These are phyloP conservation scores for Phytophthora sp. DNA, from an alignment of 352 stramenopile species.

Conservation along the genomic window DNA sequence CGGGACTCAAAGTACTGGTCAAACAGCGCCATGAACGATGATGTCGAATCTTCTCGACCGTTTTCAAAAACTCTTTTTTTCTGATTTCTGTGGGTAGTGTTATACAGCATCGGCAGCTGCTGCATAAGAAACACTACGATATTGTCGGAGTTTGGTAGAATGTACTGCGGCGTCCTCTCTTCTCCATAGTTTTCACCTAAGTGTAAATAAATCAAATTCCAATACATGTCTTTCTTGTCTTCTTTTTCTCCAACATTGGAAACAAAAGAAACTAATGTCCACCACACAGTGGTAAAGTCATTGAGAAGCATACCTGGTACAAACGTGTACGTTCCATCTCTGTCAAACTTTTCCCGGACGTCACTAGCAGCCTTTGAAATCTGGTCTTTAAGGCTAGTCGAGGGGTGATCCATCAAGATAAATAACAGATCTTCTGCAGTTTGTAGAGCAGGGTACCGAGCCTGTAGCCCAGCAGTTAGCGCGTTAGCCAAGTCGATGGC, in stretches of 20 bases:
- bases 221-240: too few relatives aligned
- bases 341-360: slow-evolving; percentile 3
- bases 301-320: slow-evolving; percentile 11
- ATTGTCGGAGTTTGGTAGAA: slow-evolving; percentile 10
- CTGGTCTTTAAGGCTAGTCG: background rate
- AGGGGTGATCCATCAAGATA: background rate
- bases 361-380: background rate
- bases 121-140: slow-evolving; percentile 14
- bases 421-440: slow-evolving; percentile 13
- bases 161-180: slow-evolving; percentile 10
- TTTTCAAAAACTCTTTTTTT: background rate
- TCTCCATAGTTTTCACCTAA: slow-evolving; percentile 21
- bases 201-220: slow-evolving; percentile 2
- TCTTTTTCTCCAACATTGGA: background rate
- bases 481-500: slow-evolving; percentile 16
- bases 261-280: background rate
- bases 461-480: slow-evolving; percentile 21
- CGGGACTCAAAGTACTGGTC: slow-evolving; percentile 23
- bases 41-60: background rate
- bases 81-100: background rate
- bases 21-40: slow-evolving; percentile 4
- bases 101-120: slow-evolving; percentile 25
- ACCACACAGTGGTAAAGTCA: slow-evolving; percentile 5
- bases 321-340: slow-evolving; percentile 6
- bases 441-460: slow-evolving; percentile 17